Evolutionary conservation across 1,139 yeast species (phyloP), one percentile per base, ranked within the genome.

Genomic region (Scheffersomyces quercinus): DNA sequence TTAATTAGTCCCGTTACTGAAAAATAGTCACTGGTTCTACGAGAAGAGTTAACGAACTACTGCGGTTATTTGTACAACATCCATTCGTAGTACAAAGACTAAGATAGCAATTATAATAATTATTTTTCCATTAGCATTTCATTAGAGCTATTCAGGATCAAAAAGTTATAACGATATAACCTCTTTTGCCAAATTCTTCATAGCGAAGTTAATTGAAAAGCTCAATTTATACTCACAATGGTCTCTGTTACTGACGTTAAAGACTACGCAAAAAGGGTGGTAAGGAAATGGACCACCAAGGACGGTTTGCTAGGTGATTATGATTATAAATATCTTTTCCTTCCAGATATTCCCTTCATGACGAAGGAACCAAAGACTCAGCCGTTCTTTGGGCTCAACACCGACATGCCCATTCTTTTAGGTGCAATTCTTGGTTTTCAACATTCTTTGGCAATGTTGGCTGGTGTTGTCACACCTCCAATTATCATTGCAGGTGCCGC

Each of bases 391-490:
- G 89, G 93, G 2, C 67, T 89, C 38, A 70, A 88, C 60, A 81
- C 85, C 35, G 87, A 83, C 5, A 83, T 90, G 82, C 97, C 97
- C 0, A 55, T 88, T 15, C 58, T 86, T 11, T 70, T 89, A 43
- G 96, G 96, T 1, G 65, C 86, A 42, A 52, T 89, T 5, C 75
- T 90, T 37, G 97, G 97, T 12, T 75, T 90, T 53, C 97, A 89
- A 67, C 97, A 90, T 61, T 73, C 95, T 1, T 68, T 90, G 53
- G 85, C 97, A 36, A 88, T 89, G 96, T 68, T 90, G 67, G 97
- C 96, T 8, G 97, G 97, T 56, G 81, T 90, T 39, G 85, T 86
- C 35, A 74, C 95, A n/a, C 96, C 96, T 5, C 95, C 96, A 2
- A 67, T 88, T 44, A 71, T 88, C 54, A 85, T 87, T 39, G 70